phyloP scores from a whole-genome alignment of 768 basidiomycete species.

The Mycena maculata region DNA sequence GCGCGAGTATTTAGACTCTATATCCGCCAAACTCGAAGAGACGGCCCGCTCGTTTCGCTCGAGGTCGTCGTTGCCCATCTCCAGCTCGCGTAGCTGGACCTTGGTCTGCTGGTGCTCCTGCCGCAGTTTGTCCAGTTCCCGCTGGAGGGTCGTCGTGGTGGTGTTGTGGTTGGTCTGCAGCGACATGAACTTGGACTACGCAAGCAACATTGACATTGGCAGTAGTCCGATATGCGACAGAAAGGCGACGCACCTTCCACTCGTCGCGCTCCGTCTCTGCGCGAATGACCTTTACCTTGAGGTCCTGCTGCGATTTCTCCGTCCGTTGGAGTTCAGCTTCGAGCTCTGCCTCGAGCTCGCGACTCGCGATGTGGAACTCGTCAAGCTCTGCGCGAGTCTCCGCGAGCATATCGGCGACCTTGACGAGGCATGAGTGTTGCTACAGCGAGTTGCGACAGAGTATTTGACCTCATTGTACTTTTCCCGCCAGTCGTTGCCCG shows the following conservation, averaged over 20 bases:
- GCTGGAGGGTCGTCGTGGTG: constrained; percentile 90
- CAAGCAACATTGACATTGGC: constrained; percentile 17
- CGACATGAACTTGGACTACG: constrained; percentile 84
- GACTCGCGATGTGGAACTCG: constrained; percentile 88
- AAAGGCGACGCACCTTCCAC: constrained; percentile 81
- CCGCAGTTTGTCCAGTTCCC: constrained; percentile 86
- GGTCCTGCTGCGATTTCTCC: constrained; percentile 85
- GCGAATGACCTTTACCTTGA: constrained; percentile 75
- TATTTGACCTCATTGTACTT: constrained; percentile 78
- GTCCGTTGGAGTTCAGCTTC: constrained; percentile 91
- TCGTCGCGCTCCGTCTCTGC: constrained; percentile 85
- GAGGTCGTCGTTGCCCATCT: constrained; percentile 98
- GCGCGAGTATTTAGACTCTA: constrained; percentile 89
- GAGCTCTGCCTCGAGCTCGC: constrained; percentile 93
- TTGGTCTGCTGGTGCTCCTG: constrained; percentile 79
- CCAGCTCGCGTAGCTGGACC: constrained; percentile 85
- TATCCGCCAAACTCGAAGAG: constrained; percentile 82
- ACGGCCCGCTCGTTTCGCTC: constrained; percentile 94
- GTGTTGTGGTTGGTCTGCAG: constrained; percentile 93
- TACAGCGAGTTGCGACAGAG: constrained; percentile 11
- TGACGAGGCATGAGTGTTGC: background rate
- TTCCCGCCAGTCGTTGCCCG: constrained; percentile 75
- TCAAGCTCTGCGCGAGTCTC: constrained; percentile 89
- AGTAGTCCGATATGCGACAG: constrained; percentile 8
- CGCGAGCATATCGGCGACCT: constrained; percentile 84